These are phyloP conservation scores for Pulveroboletus sp. DNA, from an alignment of 768 basidiomycete species.

Conservation along the genomic window DNA sequence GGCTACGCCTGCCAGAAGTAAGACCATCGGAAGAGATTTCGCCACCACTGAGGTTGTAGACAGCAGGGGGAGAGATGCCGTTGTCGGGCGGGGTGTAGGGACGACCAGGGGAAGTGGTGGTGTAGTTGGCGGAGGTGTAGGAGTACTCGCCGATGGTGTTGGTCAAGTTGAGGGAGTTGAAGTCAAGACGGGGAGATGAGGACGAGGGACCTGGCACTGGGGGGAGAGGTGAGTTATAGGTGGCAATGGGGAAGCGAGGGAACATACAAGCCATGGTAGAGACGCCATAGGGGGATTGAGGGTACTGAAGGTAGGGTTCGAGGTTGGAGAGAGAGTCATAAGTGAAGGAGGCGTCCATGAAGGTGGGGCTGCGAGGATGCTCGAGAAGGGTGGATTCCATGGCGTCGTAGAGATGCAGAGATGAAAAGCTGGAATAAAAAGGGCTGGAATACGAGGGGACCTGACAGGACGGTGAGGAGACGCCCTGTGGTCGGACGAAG, in stretches of 20 bases:
- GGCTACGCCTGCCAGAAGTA: slow-evolving; percentile 60
- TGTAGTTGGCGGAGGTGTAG: slow-evolving; percentile 50
- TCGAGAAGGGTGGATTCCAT: slow-evolving; percentile 51
- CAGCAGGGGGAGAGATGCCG: slow-evolving; percentile 66
- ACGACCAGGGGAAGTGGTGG: slow-evolving; percentile 48
- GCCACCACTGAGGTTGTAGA: slow-evolving; percentile 65
- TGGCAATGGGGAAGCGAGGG: not conserved
- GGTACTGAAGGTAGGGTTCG: slow-evolving; percentile 64
- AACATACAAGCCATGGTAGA: slow-evolving; percentile 57
- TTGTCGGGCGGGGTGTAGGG: slow-evolving; percentile 67
- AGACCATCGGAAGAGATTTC: slow-evolving; percentile 73
- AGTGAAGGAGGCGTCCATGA: slow-evolving; percentile 44
- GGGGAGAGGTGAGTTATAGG: slow-evolving; percentile 9
- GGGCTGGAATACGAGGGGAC: slow-evolving; percentile 32
- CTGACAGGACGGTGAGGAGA: slow-evolving; percentile 12
- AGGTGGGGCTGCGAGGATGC: slow-evolving; percentile 46
- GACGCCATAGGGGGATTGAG: slow-evolving; percentile 59
- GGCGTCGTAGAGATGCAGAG: slow-evolving; percentile 32
- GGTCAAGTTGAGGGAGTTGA: slow-evolving; percentile 56
- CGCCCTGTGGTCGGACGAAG: not conserved
- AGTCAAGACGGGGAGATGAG: slow-evolving; percentile 58
- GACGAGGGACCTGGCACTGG: slow-evolving; percentile 49
- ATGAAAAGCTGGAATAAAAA: slow-evolving; percentile 32
- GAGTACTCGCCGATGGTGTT: slow-evolving; percentile 55
- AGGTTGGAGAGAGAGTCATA: slow-evolving; percentile 44